Base-by-base conservation (phyloP, 1,284 basidiomycete species). In the Irpex sp. region DNA sequence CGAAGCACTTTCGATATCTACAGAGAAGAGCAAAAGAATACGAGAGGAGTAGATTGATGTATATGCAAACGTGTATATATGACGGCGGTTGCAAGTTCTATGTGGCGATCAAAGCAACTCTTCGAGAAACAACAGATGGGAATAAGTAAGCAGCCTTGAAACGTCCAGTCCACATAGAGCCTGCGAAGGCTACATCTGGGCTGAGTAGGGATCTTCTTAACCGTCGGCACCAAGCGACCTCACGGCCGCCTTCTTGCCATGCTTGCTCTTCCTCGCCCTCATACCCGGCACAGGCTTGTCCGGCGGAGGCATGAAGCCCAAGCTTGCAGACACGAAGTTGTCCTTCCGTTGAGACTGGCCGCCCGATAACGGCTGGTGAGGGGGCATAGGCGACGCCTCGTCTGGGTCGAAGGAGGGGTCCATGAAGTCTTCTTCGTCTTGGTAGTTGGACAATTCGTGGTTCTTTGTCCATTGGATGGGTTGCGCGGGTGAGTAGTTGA, bases 401-500 rank as follows among this genome's bases (percentile, higher is more conserved):
- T 43, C 39, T n/a, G 26, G 62, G 49, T 58, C 58, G 26, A 39
- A 58, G 11, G 49, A 55, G 37, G 55, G 59, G 36, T 69, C 65
- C 53, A 62, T 64, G 50, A 68, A 67, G 37, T 71, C 71, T 7
- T 71, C 68, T n/a, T 63, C 67, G 57, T 60, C 64, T 49, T 66
- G 62, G 13, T 60, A 61, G 13, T 67, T 61, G 17, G 67, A 62
- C 49, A 75, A 72, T 3, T 68, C 72, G 55, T 75, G 71, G 5
- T 75, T 74, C 17, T 78, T 73, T 1, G 75, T 75, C 70, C 79
- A 85, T 33, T 80, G 77, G 66, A 92, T 70, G 4, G 88, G 85
- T 56, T 87, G 71, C 7, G 87, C 79, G 2, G 89, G 80, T 69
- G 83, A 81, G 71, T 78, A 79, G 67, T 82, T 83, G 31, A 76